Evolutionary conservation across 352 stramenopile genomes (phyloP).

Genomic region (Peronospora farinosa): DNA sequence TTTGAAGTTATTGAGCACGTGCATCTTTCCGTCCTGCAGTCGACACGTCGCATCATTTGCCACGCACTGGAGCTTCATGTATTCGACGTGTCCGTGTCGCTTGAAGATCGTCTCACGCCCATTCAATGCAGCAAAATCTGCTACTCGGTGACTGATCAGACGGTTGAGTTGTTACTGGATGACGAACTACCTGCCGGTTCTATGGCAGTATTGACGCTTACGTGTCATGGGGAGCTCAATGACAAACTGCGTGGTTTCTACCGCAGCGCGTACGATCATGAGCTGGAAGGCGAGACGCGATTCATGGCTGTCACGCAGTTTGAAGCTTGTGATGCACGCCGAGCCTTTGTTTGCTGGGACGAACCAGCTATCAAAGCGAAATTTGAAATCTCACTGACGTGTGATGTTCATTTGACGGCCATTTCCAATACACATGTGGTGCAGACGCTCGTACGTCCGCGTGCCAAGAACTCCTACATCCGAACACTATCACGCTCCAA

Average conservation of each 20-base stretch:
- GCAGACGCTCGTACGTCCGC: slow-evolving; percentile 58
- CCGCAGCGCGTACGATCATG: slow-evolving; percentile 87
- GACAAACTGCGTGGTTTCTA: slow-evolving; percentile 97
- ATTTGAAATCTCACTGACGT: slow-evolving; percentile 90
- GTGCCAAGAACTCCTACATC: slow-evolving; percentile 46
- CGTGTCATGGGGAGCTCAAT: slow-evolving; percentile 70
- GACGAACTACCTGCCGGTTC: slow-evolving; percentile 34
- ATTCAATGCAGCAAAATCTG: slow-evolving; percentile 52
- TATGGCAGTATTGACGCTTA: slow-evolving; percentile 35
- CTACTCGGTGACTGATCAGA: slow-evolving; percentile 48
- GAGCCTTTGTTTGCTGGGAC: slow-evolving; percentile 97
- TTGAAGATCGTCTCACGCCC: slow-evolving; percentile 24
- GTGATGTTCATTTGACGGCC: slow-evolving; percentile 86
- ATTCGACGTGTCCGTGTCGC: slow-evolving; percentile 53
- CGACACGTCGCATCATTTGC: slow-evolving; percentile 81
- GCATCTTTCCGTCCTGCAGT: slow-evolving; percentile 47
- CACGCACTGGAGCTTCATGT: slow-evolving; percentile 92
- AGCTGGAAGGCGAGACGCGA: slow-evolving; percentile 85
- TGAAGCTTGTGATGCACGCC: slow-evolving; percentile 80
- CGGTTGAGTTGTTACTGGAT: slow-evolving; percentile 46
- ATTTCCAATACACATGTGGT: slow-evolving; percentile 96
- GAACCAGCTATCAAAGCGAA: slow-evolving; percentile 95
- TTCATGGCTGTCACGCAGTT: slow-evolving; percentile 92
- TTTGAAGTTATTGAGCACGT: slow-evolving; percentile 70
- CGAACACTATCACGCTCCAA: slow-evolving; percentile 32